Evolutionary conservation across 805 yeast genomes (phyloP).

Genomic region (Kodamaea lidongshanica): DNA sequence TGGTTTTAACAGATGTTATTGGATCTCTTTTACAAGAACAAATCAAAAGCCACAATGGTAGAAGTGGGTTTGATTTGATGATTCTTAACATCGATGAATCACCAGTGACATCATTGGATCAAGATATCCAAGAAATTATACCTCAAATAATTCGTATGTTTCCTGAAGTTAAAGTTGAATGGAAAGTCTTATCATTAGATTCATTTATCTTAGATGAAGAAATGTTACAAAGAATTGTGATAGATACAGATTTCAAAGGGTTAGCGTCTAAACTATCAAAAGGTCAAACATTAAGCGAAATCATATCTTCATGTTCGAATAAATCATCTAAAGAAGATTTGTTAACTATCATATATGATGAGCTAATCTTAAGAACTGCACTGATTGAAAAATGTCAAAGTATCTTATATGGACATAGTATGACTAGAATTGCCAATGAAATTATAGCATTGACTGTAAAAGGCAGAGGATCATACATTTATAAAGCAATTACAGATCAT

Average conservation of each 20-base stretch:
- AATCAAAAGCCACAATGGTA: slow-evolving; percentile 50
- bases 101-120: slow-evolving; percentile 14
- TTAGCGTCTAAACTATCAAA: slow-evolving; percentile 6
- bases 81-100: slow-evolving; percentile 45
- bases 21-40: slow-evolving; percentile 61
- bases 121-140: slow-evolving; percentile 13
- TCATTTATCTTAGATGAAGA: slow-evolving; percentile 29
- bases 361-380: slow-evolving; percentile 45
- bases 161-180: slow-evolving; percentile 22
- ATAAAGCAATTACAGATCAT: slow-evolving; percentile 45
- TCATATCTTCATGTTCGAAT: slow-evolving; percentile 38
- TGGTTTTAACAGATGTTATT: slow-evolving; percentile 64
- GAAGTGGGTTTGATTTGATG: slow-evolving; percentile 58
- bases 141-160: slow-evolving; percentile 15
- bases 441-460: slow-evolving; percentile 74
- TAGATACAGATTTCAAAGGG: slow-evolving; percentile 26
- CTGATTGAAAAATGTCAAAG: slow-evolving; percentile 41
- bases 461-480: slow-evolving; percentile 75
- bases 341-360: slow-evolving; percentile 39
- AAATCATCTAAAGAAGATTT: slow-evolving; percentile 67
- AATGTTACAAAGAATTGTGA: slow-evolving; percentile 24
- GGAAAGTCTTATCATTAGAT: slow-evolving; percentile 38
- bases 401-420: slow-evolving; percentile 67
- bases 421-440: slow-evolving; percentile 78
- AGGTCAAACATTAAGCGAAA: slow-evolving; percentile 20